Percentiles rank a stretch among this genome's conserved stretches.
These are phyloP conservation scores for Nematodospora anomalae DNA, from an alignment of 1,139 yeast genomes.

Conservation along the genomic window DNA sequence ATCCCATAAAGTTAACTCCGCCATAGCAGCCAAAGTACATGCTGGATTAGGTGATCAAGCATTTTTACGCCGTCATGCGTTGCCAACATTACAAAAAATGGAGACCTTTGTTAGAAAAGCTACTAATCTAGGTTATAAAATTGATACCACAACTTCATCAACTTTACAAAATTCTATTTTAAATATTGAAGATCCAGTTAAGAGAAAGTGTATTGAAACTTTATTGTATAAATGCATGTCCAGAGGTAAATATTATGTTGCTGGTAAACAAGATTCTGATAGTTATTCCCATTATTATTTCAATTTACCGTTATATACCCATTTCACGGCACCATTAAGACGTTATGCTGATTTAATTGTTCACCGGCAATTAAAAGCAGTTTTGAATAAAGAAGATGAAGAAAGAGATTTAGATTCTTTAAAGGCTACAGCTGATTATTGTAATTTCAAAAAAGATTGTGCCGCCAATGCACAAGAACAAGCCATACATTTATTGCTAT, in stretches of 20 bases:
- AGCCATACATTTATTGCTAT: conserved; percentile 80
- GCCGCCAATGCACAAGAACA: conserved; percentile 94
- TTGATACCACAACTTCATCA: conserved; percentile 76
- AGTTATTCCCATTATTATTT: conserved; percentile 75
- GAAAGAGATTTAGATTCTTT: conserved; percentile 62
- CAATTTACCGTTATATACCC: conserved; percentile 85
- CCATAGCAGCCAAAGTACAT: conserved; percentile 80
- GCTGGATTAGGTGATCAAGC: conserved; percentile 79
- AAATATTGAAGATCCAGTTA: conserved; percentile 58
- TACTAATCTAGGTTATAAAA: conserved; percentile 59
- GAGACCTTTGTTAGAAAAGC: conserved; percentile 77
- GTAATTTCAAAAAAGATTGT: conserved; percentile 94
- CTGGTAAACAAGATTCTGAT: conserved; percentile 85
- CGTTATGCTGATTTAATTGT: conserved; percentile 91
- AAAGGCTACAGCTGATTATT: conserved; percentile 83
- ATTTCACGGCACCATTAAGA: conserved; percentile 89
- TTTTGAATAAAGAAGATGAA: conserved; percentile 39
- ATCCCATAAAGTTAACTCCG: conserved; percentile 76
- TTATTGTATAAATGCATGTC: conserved; percentile 79
- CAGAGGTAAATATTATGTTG: conserved; percentile 83
- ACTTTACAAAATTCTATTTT: conserved; percentile 73
- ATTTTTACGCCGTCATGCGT: conserved; percentile 81
- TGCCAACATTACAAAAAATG: conserved; percentile 80
- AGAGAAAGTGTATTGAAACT: conserved; percentile 77
- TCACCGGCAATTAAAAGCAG: conserved; percentile 82